A percentile compares a stretch with the other conserved stretches of the same genome.
phyloP scores from a whole-genome alignment of 768 basidiomycete genomes.

The Leccinum subgranulosum region DNA sequence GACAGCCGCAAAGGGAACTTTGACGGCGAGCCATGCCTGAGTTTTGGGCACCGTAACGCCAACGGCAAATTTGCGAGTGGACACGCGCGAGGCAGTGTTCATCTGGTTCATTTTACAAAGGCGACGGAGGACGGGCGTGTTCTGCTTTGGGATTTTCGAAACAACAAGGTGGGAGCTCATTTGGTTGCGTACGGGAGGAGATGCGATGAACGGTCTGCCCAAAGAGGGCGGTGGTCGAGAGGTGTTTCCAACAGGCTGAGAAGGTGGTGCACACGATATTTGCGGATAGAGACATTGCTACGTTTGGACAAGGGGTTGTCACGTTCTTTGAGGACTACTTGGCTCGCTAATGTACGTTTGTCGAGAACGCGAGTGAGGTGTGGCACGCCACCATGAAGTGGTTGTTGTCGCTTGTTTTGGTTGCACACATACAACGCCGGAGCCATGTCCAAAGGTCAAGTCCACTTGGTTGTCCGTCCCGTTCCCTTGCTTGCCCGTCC shows the following conservation, averaged over 20 bases:
- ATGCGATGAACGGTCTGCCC: conserved; percentile 19
- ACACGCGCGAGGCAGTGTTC: conserved; percentile 39
- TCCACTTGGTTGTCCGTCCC: conserved; percentile 71
- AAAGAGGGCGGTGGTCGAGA: conserved; percentile 37
- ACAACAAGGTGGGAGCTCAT: conserved; percentile 37
- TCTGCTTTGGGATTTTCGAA: conserved; percentile 50
- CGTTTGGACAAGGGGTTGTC: conserved; percentile 39
- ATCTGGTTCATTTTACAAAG: conserved; percentile 42
- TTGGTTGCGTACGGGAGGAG: conserved; percentile 10
- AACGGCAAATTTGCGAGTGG: conserved; percentile 22
- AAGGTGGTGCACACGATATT: conserved; percentile 41
- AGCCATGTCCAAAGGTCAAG: conserved; percentile 67
- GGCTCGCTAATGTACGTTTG: conserved; percentile 10
- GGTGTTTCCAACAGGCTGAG: conserved; percentile 30
- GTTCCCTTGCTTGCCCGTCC: conserved; percentile 5
- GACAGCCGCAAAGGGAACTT: conserved; percentile 43
- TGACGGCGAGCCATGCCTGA: conserved; percentile 37
- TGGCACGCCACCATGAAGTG: conserved; percentile 8
- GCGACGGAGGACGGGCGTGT: conserved; percentile 44
- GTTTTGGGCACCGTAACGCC: conserved; percentile 41
- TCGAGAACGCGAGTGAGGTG: conserved; percentile 9
- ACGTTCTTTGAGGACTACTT: conserved; percentile 37
- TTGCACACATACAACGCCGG: not conserved
- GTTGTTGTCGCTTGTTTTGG: conserved; percentile 24
- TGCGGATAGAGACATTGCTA: conserved; percentile 37